These are phyloP conservation scores for Phytopythium sindhum DNA, from an alignment of 352 stramenopile genomes.

Conservation along the genomic window DNA sequence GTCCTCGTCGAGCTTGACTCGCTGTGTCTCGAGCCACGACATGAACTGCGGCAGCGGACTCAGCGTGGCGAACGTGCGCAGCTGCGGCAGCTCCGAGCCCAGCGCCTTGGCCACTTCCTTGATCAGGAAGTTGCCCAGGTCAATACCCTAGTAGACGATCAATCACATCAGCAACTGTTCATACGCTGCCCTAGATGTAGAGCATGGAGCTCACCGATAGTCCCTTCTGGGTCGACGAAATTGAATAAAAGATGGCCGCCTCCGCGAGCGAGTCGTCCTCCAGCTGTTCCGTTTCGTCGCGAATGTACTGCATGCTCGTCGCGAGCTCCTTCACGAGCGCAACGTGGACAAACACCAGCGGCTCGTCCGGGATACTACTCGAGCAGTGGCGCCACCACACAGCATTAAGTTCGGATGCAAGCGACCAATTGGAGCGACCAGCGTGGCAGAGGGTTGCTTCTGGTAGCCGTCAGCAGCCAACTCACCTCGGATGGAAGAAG, in stretches of 20 bases:
- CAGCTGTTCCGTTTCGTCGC: conserved; percentile 66
- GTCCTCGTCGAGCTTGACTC: conserved; percentile 26
- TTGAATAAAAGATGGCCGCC: conserved; percentile 96
- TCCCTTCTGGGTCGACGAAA: conserved; percentile 91
- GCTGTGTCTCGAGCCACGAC: conserved; percentile 89
- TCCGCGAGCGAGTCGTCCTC: conserved; percentile 51
- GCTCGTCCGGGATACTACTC: conserved; percentile 77
- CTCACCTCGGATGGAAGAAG: conserved; percentile 92
- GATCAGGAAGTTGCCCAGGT: conserved; percentile 95
- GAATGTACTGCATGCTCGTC: conserved; percentile 90
- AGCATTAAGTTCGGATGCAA: not conserved
- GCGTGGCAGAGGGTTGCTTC: not conserved
- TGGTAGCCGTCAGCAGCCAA: not conserved
- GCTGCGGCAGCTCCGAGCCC: conserved; percentile 57
- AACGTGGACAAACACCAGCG: conserved; percentile 95
- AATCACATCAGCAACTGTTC: not conserved
- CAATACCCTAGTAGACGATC: conserved; percentile 69
- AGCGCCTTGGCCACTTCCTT: conserved; percentile 91
- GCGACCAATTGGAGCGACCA: not conserved
- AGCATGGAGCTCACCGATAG: conserved; percentile 41
- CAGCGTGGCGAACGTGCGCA: conserved; percentile 92
- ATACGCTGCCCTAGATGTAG: not conserved
- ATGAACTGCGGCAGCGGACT: conserved; percentile 93
- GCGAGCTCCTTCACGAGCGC: conserved; percentile 89
- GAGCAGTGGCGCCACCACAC: not conserved